phyloP scores from a whole-genome alignment of 2,329 filamentous ascomycete species.

The Cytospora paraplurivora region DNA sequence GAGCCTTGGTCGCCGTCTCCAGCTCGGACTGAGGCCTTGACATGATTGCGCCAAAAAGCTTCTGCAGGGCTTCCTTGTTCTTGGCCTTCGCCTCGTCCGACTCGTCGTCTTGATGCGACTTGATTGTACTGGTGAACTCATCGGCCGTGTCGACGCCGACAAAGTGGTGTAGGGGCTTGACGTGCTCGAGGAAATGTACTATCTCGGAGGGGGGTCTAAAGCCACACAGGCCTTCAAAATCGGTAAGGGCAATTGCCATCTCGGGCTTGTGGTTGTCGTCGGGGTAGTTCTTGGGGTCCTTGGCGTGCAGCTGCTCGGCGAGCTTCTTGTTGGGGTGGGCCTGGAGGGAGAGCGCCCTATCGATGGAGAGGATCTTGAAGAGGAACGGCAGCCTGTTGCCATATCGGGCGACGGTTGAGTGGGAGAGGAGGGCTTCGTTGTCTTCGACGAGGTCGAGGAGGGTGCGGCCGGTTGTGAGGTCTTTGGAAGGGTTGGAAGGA shows the following conservation, averaged over 20 bases:
- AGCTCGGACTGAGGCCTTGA: slow-evolving; percentile 68
- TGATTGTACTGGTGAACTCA: slow-evolving; percentile 56
- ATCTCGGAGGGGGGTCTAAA: slow-evolving; percentile 90
- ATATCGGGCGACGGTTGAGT: slow-evolving; percentile 73
- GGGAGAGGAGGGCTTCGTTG: slow-evolving; percentile 80
- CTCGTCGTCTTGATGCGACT: slow-evolving; percentile 45
- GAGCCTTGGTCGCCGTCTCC: slow-evolving; percentile 63
- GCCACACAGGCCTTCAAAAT: slow-evolving; percentile 93
- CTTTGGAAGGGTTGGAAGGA: slow-evolving; percentile 91
- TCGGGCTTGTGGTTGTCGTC: slow-evolving; percentile 99
- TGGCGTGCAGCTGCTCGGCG: slow-evolving; percentile 82
- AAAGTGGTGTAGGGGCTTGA: slow-evolving; percentile 61
- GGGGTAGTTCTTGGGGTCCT: slow-evolving; percentile 88
- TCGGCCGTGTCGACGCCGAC: slow-evolving; percentile 66
- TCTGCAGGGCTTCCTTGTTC: slow-evolving; percentile 79
- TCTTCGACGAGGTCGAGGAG: slow-evolving; percentile 86
- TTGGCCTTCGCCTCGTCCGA: slow-evolving; percentile 42
- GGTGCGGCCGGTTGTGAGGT: slow-evolving; percentile 78
- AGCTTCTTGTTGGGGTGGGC: slow-evolving; percentile 96
- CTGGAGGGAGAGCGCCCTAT: slow-evolving; percentile 95
- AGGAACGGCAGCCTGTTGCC: slow-evolving; percentile 87
- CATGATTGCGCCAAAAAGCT: slow-evolving; percentile 80
- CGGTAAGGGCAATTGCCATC: slow-evolving; percentile 97
- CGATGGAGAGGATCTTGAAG: slow-evolving; percentile 96
- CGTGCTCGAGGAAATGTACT: slow-evolving; percentile 71